Evolutionary conservation across 768 basidiomycete genomes (phyloP), one percentile per base, ranked within the genome.

Genomic region (Clitopilus hobsonii): DNA sequence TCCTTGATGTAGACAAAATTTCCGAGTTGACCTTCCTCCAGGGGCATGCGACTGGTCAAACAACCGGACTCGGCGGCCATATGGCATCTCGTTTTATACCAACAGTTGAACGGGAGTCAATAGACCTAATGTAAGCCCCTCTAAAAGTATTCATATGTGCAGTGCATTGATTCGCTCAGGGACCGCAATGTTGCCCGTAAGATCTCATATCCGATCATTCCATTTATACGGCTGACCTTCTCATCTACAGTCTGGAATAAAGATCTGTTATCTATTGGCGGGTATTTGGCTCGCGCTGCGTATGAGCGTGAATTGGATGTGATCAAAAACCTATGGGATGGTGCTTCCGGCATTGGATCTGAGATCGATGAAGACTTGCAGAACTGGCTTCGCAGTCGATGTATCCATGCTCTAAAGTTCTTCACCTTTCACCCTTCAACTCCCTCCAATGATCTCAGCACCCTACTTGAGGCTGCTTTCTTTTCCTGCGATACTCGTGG

Each of bases 61-160:
- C 94, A 8, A 96, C 94, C 1, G 95, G 96, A 36, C 71, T 85
- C 26, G 81, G 77, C 16, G 80, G 80, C 2, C 80, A 80, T 61
- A 79, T 81, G 71, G 72, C 92, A 0, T 86, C 90, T 7, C 78
- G 94, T 2, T 97, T 97, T 65, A 95, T 98, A 54, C 91, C 94
- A 8, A 98, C 95, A 0, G 95, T 98, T 6, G 96, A 98, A 68
- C 82, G 96, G 58, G 96, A 98, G 71, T 89, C 89, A 0, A 88
- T 95, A 58, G 94, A 92, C 69, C 74, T 95, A 26, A 87, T 93
- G 87, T 91, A 63, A 69, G n/a, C n/a, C n/a, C n/a, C n/a, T n/a
- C n/a, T n/a, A n/a, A n/a, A n/a, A n/a, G n/a, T n/a, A n/a, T n/a
- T n/a, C n/a, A n/a, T n/a, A n/a, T n/a, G n/a, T n/a, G n/a, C n/a